phyloP scores from a whole-genome alignment of 495 filamentous ascomycete species.

The Amphirosellinia nigrospora region DNA sequence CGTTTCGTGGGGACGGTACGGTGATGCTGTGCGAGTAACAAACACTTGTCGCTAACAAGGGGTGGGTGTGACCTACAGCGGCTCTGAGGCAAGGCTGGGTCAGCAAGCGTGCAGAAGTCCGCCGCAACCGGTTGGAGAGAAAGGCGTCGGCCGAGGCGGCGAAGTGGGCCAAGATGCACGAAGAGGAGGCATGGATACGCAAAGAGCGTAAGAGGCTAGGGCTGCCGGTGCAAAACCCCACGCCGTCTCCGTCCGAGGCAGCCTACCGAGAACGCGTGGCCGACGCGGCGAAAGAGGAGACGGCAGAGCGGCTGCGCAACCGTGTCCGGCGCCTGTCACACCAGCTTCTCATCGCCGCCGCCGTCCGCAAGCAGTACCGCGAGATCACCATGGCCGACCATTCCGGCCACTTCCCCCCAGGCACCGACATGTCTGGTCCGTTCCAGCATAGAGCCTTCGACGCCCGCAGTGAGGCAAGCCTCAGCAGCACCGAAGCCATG shows the following conservation, averaged over 20 bases:
- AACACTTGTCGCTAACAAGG: background rate
- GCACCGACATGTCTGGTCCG: conserved; percentile 12
- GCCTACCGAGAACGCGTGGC: background rate
- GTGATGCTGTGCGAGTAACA: background rate
- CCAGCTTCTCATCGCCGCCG: conserved; percentile 34
- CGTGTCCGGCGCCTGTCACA: conserved; percentile 28
- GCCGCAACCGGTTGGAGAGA: background rate
- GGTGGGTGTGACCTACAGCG: background rate
- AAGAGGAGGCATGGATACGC: background rate
- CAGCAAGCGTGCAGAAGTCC: conserved; percentile 18
- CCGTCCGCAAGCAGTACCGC: conserved; percentile 29
- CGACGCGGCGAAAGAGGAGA: background rate
- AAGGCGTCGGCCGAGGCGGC: background rate
- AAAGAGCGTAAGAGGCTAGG: conserved; percentile 6
- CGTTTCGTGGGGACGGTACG: background rate
- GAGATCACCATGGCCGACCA: conserved; percentile 25
- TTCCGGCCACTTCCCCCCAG: conserved; percentile 16
- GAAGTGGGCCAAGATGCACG: background rate
- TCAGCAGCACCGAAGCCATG: conserved; percentile 28
- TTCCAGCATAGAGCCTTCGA: conserved; percentile 23
- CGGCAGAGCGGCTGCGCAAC: conserved; percentile 13
- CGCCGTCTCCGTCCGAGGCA: conserved; percentile 19
- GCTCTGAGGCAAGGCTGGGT: conserved; percentile 24
- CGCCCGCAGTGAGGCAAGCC: conserved; percentile 13
- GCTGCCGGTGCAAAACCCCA: conserved; percentile 10